phyloP scores from a whole-genome alignment of 805 yeast genomes.

The Clavispora fructus region DNA sequence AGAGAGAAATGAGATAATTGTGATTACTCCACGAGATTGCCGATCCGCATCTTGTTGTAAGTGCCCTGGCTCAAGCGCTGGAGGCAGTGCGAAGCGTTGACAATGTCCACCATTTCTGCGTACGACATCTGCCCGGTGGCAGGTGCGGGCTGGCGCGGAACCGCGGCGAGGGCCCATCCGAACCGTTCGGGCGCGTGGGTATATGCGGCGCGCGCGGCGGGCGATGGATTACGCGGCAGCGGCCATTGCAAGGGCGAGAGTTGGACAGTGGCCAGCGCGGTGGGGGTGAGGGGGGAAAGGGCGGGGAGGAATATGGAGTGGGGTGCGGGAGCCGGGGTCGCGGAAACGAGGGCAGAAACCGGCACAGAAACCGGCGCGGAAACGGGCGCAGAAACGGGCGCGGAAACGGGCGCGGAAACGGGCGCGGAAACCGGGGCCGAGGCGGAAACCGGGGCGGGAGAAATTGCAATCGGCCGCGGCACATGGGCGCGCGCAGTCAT shows the following conservation, averaged over 20 bases:
- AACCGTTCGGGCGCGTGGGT: not conserved
- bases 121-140: not conserved
- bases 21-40: not conserved
- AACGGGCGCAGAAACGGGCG: too few species aligned
- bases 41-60: conserved; percentile 1
- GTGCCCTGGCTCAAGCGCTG: conserved; percentile 1
- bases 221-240: not conserved
- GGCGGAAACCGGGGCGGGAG: too few species aligned
- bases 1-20: not conserved
- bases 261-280: not conserved
- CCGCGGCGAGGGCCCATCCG: not conserved
- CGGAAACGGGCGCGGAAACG: too few species aligned
- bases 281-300: not conserved
- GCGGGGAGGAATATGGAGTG: not conserved
- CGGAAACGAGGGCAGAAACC: too few species aligned
- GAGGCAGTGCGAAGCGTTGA: conserved; percentile 3
- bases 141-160: not conserved
- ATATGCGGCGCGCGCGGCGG: not conserved
- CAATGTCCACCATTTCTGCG: conserved; percentile 4
- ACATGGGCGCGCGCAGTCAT: too few species aligned
- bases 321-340: not conserved
- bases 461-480: too few species aligned
- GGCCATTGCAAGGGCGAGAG: not conserved
- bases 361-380: too few species aligned
- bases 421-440: not conserved